A percentile compares a stretch with the other conserved stretches of the same genome.
phyloP scores from a whole-genome alignment of 1,284 basidiomycete genomes.

The Marasmius sp. region DNA sequence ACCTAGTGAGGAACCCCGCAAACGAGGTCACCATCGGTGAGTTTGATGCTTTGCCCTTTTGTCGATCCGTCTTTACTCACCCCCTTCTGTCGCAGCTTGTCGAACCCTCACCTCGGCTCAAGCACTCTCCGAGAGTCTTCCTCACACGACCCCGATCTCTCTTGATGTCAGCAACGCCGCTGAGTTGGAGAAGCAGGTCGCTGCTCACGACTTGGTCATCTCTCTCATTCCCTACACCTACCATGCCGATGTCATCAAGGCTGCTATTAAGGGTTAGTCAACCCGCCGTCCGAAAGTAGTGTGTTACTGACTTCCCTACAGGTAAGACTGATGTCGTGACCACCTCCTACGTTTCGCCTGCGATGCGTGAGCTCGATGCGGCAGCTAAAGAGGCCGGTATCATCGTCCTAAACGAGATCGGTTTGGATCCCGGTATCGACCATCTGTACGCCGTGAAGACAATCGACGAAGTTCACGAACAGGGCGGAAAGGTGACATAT shows the following conservation, averaged over 20 bases:
- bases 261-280: conserved; percentile 76
- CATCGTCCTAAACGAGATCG: conserved; percentile 97
- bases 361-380: conserved; percentile 86
- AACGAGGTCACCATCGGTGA: conserved; percentile 77
- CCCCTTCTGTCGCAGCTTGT: conserved; percentile 49
- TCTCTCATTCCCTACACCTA: conserved; percentile 96
- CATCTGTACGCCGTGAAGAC: conserved; percentile 97
- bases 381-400: conserved; percentile 89
- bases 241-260: conserved; percentile 91
- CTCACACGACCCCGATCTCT: conserved; percentile 71
- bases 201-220: conserved; percentile 90
- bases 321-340: conserved; percentile 94
- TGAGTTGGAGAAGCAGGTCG: conserved; percentile 80
- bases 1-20: conserved; percentile 80
- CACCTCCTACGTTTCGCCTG: conserved; percentile 91
- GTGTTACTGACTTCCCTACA: background rate
- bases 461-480: conserved; percentile 90
- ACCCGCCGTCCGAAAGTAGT: background rate
- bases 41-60: no score
- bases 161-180: conserved; percentile 80
- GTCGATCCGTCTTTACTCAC: background rate
- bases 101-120: conserved; percentile 80
- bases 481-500: conserved; percentile 82
- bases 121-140: conserved; percentile 68
- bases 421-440: conserved; percentile 94